Evolutionary conservation across 768 basidiomycete genomes (phyloP), one percentile per base, ranked within the genome.

Genomic region (Mycena metata): DNA sequence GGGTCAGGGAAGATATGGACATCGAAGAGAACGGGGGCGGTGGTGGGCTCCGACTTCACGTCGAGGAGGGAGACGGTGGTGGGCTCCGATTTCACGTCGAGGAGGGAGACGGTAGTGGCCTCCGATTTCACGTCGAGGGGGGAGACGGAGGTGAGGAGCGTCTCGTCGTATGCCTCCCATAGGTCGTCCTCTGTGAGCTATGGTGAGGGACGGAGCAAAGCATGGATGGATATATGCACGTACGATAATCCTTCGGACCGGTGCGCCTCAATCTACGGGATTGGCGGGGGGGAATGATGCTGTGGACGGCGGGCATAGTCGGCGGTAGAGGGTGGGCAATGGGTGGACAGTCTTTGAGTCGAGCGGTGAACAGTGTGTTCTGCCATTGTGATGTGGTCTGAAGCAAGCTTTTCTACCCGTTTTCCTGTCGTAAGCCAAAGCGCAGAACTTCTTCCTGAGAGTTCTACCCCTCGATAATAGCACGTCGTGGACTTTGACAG

Each of bases 81-180:
- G 36, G 52, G 47, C 41, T 67, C 66, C 24, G 54, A 42, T 24
- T 67, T 62, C 26, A 62, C 55, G 39, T 49, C 12, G 8, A 39
- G 16, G 39, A 5, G 5, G 2, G 11, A 5, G 30, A 16, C 21
- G 7, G 41, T n/a, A n/a, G n/a, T n/a, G n/a, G 52, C 39, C 41
- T 67, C 66, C 24, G 54, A 42, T 24, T 67, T 62, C 26, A 62
- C 55, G 39, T 49, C 12, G 8, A 39, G 16, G 39, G 5, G 5
- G 2, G 11, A 5, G 30, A 16, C 21, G 7, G 41, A n/a, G 2
- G 23, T 39, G 11, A 58, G 42, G 8, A 63, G 17, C 1, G 47
- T 26, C 5, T 50, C 67, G 21, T 68, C 67, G 67, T 63, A 63
- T 2, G 60, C 26, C 66, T 67, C 66, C 66, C 66, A 67, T 10